phyloP scores from a whole-genome alignment of 768 basidiomycete genomes.

The Amanita exitialis region DNA sequence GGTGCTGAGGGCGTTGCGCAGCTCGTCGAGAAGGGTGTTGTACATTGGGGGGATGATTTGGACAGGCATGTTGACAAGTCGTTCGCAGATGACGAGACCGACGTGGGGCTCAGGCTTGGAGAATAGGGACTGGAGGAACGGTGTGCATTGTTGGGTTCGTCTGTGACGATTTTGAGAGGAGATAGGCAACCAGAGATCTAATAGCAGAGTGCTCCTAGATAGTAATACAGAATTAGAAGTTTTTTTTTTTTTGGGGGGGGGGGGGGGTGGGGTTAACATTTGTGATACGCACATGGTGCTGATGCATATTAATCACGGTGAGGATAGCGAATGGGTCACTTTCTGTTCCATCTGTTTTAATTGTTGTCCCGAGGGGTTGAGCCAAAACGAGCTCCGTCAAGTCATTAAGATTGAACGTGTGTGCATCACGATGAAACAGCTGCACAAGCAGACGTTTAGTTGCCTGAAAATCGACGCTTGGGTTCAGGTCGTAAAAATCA shows the following conservation, averaged over 20 bases:
- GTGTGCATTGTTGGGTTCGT: constrained; percentile 42
- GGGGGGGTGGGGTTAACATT: background rate
- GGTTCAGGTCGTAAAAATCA: constrained; percentile 87
- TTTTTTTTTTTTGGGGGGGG: no score
- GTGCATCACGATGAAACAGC: constrained; percentile 68
- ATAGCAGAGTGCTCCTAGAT: constrained; percentile 63
- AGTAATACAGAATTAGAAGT: background rate
- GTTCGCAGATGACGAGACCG: constrained; percentile 79
- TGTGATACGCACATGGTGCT: constrained; percentile 41
- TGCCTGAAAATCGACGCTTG: constrained; percentile 77
- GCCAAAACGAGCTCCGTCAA: constrained; percentile 73
- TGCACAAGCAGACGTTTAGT: constrained; percentile 65
- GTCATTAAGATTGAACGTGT: constrained; percentile 56
- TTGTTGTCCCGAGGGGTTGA: constrained; percentile 79
- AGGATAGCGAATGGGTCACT: constrained; percentile 88
- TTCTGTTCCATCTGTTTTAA: constrained; percentile 85
- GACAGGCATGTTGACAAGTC: constrained; percentile 92
- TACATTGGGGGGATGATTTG: constrained; percentile 92
- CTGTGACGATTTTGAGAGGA: constrained; percentile 46
- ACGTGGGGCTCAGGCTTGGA: constrained; percentile 45
- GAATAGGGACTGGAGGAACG: constrained; percentile 44
- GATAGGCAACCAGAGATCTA: constrained; percentile 60
- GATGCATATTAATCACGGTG: constrained; percentile 71
- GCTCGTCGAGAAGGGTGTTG: constrained; percentile 75
- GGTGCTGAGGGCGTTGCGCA: constrained; percentile 60